Evolutionary conservation across 1,284 basidiomycete genomes (phyloP), one percentile per base, ranked within the genome.

Genomic region (Ceratobasidium sp.): DNA sequence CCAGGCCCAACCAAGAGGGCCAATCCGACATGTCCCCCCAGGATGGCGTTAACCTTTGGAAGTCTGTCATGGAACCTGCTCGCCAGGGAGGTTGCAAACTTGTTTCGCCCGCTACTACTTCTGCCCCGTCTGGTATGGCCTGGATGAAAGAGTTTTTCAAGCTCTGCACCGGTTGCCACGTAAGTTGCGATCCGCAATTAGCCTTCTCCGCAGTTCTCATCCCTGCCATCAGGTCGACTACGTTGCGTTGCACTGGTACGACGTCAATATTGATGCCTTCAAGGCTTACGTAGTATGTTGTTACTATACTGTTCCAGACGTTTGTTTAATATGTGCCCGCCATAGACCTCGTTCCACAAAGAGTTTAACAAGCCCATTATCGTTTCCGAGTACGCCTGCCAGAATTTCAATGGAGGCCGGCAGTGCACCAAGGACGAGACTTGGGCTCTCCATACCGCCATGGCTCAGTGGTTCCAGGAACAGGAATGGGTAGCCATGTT

Each of bases 41-140:
- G 3, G 81, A 85, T 12, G 93, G 86, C 70, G 89, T 88, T 54
- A 5, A 78, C 0, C 82, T 93, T 77, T 96, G 92, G 92, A 86
- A 86, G 81, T 74, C 89, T 78, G 87, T 93, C 84, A 88, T 95
- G 76, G 78, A 90, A 35, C 91, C 91, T 66, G 87, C 94, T 79
- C 84, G 86, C 74, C 44, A 80, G 20, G 80, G 87, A 41, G 94
- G 93, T 23, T 92, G 91, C 83, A 81, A 81, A 14, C 86, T 93
- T 52, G 85, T 91, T 79, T 88, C 90, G 38, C 93, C 95, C 35
- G 91, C 93, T 33, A 88, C 88, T 78, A 93, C 93, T 50, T 89
- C 89, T 57, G 89, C 88, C 66, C 87, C 89, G 1, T 82, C 83
- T 55, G 94, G 93, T 57, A 84, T 88, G 68, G 83, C 82, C 1